Evolutionary conservation across 495 filamentous ascomycete species (phyloP), one percentile per base, ranked within the genome.

Genomic region (Pseudomonodictys pantanalensis): DNA sequence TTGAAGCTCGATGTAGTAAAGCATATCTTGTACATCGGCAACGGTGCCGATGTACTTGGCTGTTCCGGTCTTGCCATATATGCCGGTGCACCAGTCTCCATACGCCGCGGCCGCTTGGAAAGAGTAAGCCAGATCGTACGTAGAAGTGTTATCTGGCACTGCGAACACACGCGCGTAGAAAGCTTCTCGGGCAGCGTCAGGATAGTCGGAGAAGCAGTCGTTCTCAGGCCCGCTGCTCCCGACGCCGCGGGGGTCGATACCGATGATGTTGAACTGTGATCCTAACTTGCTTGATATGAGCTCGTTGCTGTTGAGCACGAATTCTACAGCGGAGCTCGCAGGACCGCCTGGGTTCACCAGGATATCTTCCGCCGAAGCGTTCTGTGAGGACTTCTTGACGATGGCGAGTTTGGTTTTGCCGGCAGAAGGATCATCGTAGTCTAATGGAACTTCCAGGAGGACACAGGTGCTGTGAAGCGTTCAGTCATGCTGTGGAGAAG

Each of bases 231-330:
- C 66, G 46, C 24, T 58, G 15, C 51, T 51, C 28, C 63, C 76
- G 62, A 66, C 70, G 52, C 57, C 80, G 7, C 77, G 66, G 0
- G 74, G 75, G 25, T 84, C 80, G 69, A 71, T 80, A 64, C 77
- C 74, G 72, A 85, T 71, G 23, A 83, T 72, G 51, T 85, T 82
- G 64, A 76, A 81, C 10, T 44, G 35, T 9, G 60, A 33, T 12
- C 67, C 72, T 28, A 55, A 35, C n/a, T 30, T 35, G 1, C 58
- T 24, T 18, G 55, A 41, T 15, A 68, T 60, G 22, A 68, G 39
- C 2, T 69, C 52, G 9, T 9, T 12, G 7, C 11, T 5, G 11
- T 28, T n/a, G 1, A 51, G 6, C 6, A 58, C 15, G 15, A 12
- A 25, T 22, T 32, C 30, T 3, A 58, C 38, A 8, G 77, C 77